Percentiles rank a stretch among this genome's conserved stretches.
Evolutionary conservation across 2,329 filamentous ascomycete species (phyloP).

Genomic region (Pezicula rhizophila): DNA sequence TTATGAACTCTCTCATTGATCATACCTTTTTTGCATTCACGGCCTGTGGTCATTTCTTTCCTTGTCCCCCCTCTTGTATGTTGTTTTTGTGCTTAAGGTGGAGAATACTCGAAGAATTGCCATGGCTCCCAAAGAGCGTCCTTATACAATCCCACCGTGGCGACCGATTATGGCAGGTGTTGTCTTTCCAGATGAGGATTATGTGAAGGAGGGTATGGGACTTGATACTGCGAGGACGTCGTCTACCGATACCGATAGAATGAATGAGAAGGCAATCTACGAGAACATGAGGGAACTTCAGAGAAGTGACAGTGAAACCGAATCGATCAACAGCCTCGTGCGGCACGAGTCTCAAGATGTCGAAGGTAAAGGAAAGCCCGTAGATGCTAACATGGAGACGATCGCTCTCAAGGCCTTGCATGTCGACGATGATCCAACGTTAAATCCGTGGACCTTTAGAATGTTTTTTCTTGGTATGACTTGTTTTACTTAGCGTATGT

Average conservation of each 20-base stretch:
- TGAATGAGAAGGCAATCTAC: too few relatives aligned
- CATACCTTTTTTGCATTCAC: neutral
- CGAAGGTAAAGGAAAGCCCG: slow-evolving; percentile 1
- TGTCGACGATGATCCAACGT: slow-evolving; percentile 14
- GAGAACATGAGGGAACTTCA: neutral
- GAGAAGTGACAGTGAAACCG: neutral
- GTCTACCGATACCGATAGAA: neutral
- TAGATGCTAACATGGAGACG: slow-evolving; percentile 10
- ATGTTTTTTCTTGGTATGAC: slow-evolving; percentile 30
- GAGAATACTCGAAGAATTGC: neutral
- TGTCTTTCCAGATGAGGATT: neutral
- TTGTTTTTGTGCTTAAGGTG: too few relatives aligned
- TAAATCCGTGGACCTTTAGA: slow-evolving; percentile 31
- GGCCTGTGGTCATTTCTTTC: neutral
- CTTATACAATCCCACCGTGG: neutral
- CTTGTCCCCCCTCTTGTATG: too few relatives aligned
- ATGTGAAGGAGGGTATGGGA: neutral
- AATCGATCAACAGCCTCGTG: slow-evolving; percentile 4
- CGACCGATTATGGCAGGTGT: neutral
- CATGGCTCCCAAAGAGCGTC: neutral
- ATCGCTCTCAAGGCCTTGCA: slow-evolving; percentile 9
- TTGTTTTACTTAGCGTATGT: neutral
- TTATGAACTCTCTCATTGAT: neutral
- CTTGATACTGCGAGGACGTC: neutral
- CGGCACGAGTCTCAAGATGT: slow-evolving; percentile 4